These are phyloP conservation scores for Articulospora tetracladia DNA, from an alignment of 495 filamentous ascomycete species.

Conservation along the genomic window DNA sequence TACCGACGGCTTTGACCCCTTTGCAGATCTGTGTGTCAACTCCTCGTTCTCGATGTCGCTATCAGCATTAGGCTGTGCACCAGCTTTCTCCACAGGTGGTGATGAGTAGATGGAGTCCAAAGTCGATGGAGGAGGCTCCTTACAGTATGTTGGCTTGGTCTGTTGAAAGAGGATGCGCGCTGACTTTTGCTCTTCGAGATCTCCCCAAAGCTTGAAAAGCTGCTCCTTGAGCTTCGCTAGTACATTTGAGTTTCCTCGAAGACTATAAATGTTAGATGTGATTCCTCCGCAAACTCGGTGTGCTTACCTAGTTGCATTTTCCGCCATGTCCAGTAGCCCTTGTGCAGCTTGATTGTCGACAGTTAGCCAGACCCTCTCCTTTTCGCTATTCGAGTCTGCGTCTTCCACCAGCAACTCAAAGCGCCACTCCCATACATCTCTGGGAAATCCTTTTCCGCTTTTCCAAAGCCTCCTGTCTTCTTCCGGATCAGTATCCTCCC, in stretches of 20 bases:
- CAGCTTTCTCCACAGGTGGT: conserved; percentile 17
- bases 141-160: background rate
- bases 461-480: conserved; percentile 21
- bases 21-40: background rate
- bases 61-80: conserved; percentile 19
- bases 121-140: conserved; percentile 21
- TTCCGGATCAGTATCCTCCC: conserved; percentile 32
- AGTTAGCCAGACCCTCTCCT: conserved; percentile 53
- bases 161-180: background rate
- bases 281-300: background rate
- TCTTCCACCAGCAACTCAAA: conserved; percentile 73
- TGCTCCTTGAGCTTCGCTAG: conserved; percentile 59
- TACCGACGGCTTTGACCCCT: background rate
- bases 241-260: conserved; percentile 43
- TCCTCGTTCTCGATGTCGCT: conserved; percentile 18
- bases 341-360: conserved; percentile 64
- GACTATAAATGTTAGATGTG: conserved; percentile 34
- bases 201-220: conserved; percentile 80
- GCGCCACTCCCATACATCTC: conserved; percentile 68
- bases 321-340: conserved; percentile 57
- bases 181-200: conserved; percentile 70
- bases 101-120: conserved; percentile 19
- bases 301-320: conserved; percentile 57
- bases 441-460: conserved; percentile 18
- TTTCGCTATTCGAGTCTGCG: conserved; percentile 33